Evolutionary conservation across 2,329 filamentous ascomycete genomes (phyloP).

Genomic region (Cladorrhinum sp.): DNA sequence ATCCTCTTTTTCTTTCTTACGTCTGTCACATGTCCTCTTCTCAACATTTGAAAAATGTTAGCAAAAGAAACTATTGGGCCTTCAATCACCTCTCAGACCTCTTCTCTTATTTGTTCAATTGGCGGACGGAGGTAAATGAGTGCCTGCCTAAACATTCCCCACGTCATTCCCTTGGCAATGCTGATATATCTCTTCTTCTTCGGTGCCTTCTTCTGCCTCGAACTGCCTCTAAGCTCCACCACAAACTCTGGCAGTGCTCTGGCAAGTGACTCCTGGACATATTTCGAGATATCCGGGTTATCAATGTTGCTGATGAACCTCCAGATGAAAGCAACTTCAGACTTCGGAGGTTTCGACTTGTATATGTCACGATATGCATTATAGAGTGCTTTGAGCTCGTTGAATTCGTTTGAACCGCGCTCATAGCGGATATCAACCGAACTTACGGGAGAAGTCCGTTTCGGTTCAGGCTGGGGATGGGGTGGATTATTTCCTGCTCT

Average conservation of each 20-base stretch:
- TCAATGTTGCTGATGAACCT: constrained; percentile 26
- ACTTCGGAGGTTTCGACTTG: constrained; percentile 14
- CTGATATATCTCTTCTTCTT: background rate
- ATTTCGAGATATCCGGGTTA: constrained; percentile 16
- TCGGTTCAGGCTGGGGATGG: background rate
- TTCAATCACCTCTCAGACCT: background rate
- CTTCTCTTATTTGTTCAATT: background rate
- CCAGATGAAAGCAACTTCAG: constrained; percentile 25
- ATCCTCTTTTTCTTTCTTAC: too few species aligned
- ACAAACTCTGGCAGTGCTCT: constrained; percentile 18
- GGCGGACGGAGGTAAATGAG: constrained; percentile 11
- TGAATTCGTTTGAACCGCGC: background rate
- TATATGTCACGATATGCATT: constrained; percentile 19
- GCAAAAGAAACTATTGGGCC: too few species aligned
- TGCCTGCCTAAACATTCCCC: background rate
- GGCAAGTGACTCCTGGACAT: constrained; percentile 26
- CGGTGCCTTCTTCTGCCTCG: background rate
- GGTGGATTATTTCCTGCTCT: background rate
- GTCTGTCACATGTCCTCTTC: too few species aligned
- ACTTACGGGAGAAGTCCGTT: background rate
- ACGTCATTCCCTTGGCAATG: background rate
- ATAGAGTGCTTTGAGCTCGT: constrained; percentile 22
- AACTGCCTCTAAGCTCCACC: background rate
- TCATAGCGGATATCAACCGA: background rate
- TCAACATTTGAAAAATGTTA: too few species aligned